A percentile compares a stretch with the other conserved stretches of the same genome.
phyloP scores from a whole-genome alignment of 495 filamentous ascomycete species.

The Durotheca rogersii region DNA sequence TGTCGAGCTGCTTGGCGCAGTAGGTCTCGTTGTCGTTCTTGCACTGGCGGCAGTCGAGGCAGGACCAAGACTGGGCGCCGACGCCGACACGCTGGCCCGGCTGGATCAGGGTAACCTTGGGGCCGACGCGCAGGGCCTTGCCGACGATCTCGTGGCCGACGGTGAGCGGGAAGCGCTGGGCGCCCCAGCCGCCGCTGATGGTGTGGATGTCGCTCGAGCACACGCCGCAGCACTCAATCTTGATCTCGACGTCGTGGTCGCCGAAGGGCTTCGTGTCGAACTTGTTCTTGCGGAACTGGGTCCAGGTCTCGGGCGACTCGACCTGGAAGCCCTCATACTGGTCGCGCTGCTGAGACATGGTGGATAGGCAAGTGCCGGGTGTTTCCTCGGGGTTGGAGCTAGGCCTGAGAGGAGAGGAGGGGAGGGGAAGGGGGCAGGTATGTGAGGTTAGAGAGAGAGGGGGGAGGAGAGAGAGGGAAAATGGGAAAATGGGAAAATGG shows the following conservation, averaged over 20 bases:
- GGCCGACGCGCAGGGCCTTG: conserved; percentile 54
- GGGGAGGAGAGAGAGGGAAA: too few relatives aligned
- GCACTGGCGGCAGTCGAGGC: conserved; percentile 57
- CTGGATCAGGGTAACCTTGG: conserved; percentile 58
- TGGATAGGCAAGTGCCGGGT: too few relatives aligned
- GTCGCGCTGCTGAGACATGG: too few relatives aligned
- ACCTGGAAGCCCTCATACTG: conserved; percentile 56
- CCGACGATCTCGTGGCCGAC: conserved; percentile 57
- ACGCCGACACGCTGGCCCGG: conserved; percentile 58
- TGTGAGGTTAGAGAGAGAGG: too few relatives aligned
- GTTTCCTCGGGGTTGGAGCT: too few relatives aligned
- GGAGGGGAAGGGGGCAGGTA: too few relatives aligned
- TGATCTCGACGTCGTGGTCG: conserved; percentile 59
- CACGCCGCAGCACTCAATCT: conserved; percentile 50
- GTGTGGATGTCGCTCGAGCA: conserved; percentile 61
- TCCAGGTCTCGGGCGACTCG: conserved; percentile 52
- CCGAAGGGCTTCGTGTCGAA: conserved; percentile 60
- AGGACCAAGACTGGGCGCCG: conserved; percentile 56
- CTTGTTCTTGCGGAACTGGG: conserved; percentile 57
- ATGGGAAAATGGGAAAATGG: too few relatives aligned
- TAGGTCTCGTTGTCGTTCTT: conserved; percentile 61
- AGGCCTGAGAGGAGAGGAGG: too few relatives aligned
- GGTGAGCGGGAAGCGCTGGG: conserved; percentile 52
- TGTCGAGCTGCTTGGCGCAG: conserved; percentile 56
- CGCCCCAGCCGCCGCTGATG: conserved; percentile 57